Base-by-base conservation (phyloP, 2,329 filamentous ascomycete species). In the Aspergillus bombycis region DNA sequence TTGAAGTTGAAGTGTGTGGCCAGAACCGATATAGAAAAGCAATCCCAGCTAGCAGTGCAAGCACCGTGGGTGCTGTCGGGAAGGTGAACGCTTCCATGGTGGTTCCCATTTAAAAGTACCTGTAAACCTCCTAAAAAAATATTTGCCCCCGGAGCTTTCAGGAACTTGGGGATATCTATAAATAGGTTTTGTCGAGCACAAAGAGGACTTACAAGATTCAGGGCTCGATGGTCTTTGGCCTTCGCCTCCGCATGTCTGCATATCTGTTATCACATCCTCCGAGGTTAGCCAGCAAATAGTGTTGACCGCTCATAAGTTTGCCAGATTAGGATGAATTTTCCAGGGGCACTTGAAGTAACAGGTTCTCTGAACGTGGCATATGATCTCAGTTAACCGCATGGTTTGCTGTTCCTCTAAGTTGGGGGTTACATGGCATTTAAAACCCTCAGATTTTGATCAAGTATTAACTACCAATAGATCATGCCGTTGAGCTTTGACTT, bases 271-370 rank as follows among this genome's bases (percentile, higher is more conserved):
- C n/a, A n/a, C 7, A 38, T 23, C 21, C 52, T 36, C 52, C 52
- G 52, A 55, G 52, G 21, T 23, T 32, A 58, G 26, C 41, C 58
- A 50, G 38, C 61, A 62, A 62, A 62, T 62, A 26, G 43, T 16
- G 36, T 32, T 41, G 50, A 38, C 57, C 30, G 34, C 62, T 57
- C 57, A 45, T 61, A 50, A 36, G 28, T 30, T 65, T 70, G 56
- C 68, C 67, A 38, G 14, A 70, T 68, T 32, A 38, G 67, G 67
- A 61, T 62, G 52, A 41, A 9, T 48, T 67, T 68, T 68, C 68
- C 68, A 62, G 61, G 8, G 3, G 23, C 12, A 26, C 43, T 36
- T 38, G 21, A 41, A 41, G 8, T 41, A 41, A 41, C 19, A 41
- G 11, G 10, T 26, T 14, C n/a, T 12, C n/a, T 32, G 9, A 12